A percentile compares a stretch with the other conserved stretches of the same genome.
Evolutionary conservation across 352 stramenopile species (phyloP).

Genomic region (Phytophthora palmivora): DNA sequence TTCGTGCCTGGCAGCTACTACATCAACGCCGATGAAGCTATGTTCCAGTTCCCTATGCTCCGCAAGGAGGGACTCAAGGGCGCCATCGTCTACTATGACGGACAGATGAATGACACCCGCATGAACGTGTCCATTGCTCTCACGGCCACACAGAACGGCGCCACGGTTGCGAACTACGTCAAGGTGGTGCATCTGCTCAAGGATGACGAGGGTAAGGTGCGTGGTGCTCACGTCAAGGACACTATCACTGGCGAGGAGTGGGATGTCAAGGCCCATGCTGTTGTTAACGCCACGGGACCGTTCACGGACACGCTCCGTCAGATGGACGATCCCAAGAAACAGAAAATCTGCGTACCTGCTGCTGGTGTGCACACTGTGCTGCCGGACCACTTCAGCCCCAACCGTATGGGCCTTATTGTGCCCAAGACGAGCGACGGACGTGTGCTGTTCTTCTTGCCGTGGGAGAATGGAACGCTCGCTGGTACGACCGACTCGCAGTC

Average conservation of each 20-base stretch:
- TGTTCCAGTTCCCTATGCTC: slow-evolving; percentile 96
- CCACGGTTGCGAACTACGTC: slow-evolving; percentile 93
- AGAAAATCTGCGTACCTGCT: slow-evolving; percentile 93
- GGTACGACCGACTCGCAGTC: slow-evolving; percentile 94
- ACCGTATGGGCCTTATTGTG: slow-evolving; percentile 96
- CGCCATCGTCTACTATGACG: slow-evolving; percentile 92
- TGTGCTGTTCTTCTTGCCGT: slow-evolving; percentile 96
- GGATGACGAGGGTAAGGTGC: slow-evolving; percentile 85
- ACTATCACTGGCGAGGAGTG: slow-evolving; percentile 90
- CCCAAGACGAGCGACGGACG: slow-evolving; percentile 95
- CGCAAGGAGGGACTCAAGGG: slow-evolving; percentile 92
- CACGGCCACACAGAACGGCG: slow-evolving; percentile 94
- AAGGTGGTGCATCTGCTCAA: slow-evolving; percentile 89
- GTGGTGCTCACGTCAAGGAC: slow-evolving; percentile 91
- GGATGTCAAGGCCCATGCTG: slow-evolving; percentile 87
- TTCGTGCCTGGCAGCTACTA: slow-evolving; percentile 91
- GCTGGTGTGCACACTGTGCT: slow-evolving; percentile 96
- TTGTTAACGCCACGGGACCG: slow-evolving; percentile 96
- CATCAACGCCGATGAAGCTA: slow-evolving; percentile 91
- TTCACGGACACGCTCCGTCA: slow-evolving; percentile 92
- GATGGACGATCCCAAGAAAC: slow-evolving; percentile 92
- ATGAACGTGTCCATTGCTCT: slow-evolving; percentile 95
- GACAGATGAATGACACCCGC: slow-evolving; percentile 95
- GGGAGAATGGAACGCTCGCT: slow-evolving; percentile 93
- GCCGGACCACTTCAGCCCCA: slow-evolving; percentile 95